These are phyloP conservation scores for Didymella arachidicola DNA, from an alignment of 2,329 filamentous ascomycete species.

Conservation along the genomic window DNA sequence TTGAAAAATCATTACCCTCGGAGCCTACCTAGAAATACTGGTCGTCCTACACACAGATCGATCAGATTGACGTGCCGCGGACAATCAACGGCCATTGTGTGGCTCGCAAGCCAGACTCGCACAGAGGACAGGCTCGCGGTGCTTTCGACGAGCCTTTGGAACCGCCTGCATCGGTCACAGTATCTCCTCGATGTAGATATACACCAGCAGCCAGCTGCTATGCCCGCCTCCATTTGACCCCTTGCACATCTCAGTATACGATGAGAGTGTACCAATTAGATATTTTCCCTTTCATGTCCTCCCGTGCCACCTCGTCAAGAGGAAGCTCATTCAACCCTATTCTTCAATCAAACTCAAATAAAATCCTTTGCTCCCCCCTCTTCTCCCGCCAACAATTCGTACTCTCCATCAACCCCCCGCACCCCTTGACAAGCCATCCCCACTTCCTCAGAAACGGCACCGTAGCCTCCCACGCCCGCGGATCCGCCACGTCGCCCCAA, in stretches of 20 bases:
- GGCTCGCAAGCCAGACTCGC: background rate
- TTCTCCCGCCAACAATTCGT: conserved; percentile 12
- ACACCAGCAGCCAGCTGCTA: background rate
- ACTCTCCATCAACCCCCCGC: conserved; percentile 45
- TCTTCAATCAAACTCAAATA: background rate
- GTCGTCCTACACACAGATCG: too few relatives aligned
- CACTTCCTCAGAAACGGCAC: conserved; percentile 57
- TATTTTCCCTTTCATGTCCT: background rate
- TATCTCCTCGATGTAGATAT: background rate
- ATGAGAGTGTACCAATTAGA: background rate
- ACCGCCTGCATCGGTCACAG: background rate
- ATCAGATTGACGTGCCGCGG: background rate
- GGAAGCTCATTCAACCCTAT: background rate
- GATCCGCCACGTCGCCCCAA: conserved; percentile 58
- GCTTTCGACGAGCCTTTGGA: background rate
- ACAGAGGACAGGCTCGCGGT: background rate
- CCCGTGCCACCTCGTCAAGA: too few relatives aligned
- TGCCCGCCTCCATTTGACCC: background rate
- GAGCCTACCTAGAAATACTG: background rate
- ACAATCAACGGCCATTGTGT: too few relatives aligned
- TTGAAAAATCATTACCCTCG: background rate
- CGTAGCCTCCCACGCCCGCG: conserved; percentile 57
- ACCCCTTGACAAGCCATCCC: conserved; percentile 49
- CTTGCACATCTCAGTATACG: background rate
- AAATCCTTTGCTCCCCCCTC: conserved; percentile 4